phyloP scores from a whole-genome alignment of 495 filamentous ascomycete species.

The Penicillium coprophilum region DNA sequence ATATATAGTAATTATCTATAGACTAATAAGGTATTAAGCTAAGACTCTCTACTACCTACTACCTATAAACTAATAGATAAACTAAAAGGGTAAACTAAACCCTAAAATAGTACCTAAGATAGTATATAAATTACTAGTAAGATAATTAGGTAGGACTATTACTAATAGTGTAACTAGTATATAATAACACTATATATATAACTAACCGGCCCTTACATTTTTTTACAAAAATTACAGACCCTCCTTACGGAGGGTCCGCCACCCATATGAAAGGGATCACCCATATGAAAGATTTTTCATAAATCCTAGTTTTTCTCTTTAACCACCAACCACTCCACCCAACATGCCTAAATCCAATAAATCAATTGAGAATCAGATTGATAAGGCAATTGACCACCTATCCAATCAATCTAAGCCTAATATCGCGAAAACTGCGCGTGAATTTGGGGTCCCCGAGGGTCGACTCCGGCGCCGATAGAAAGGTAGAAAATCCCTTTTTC shows the following conservation, averaged over 20 bases:
- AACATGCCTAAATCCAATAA: neutral
- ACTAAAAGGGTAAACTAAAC: too few relatives aligned
- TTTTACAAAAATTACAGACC: neutral
- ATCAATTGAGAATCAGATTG: neutral
- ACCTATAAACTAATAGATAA: too few relatives aligned
- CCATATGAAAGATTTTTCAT: neutral
- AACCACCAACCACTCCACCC: neutral
- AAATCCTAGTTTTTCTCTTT: neutral
- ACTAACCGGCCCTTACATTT: constrained; percentile 4
- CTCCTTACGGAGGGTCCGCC: neutral
- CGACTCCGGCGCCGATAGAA: neutral
- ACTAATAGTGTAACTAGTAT: too few relatives aligned
- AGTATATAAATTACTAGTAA: too few relatives aligned
- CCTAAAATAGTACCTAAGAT: too few relatives aligned
- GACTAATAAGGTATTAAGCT: too few relatives aligned
- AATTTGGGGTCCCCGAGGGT: neutral
- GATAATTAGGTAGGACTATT: too few relatives aligned
- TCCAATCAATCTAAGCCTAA: neutral
- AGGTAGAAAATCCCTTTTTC: neutral
- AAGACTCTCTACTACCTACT: too few relatives aligned
- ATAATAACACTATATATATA: too few relatives aligned
- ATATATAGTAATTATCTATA: too few relatives aligned
- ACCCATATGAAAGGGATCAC: neutral
- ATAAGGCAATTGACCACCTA: neutral
- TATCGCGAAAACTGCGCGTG: neutral